Percentiles rank a stretch among this genome's conserved stretches.
phyloP scores from a whole-genome alignment of 208 protist genomes.

The Trypanosomatidae sp. region DNA sequence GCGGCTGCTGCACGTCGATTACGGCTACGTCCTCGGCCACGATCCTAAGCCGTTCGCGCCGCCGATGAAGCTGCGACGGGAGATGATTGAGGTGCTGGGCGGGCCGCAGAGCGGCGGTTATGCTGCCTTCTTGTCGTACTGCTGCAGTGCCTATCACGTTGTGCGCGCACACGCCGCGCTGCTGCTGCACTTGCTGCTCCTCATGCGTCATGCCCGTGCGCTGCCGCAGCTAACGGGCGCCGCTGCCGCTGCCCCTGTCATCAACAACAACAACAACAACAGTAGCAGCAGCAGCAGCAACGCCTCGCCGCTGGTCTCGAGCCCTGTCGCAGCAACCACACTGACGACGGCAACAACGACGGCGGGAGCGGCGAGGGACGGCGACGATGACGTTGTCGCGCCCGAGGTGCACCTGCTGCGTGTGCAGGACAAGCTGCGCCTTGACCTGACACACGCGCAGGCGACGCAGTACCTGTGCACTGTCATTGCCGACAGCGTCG shows the following conservation, averaged over 20 bases:
- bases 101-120: slow-evolving; percentile 62
- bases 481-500: slow-evolving; percentile 90
- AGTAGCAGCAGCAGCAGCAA: no score
- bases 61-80: slow-evolving; percentile 93
- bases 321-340: not conserved
- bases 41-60: slow-evolving; percentile 96
- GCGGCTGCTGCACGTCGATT: slow-evolving; percentile 96
- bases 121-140: slow-evolving; percentile 76
- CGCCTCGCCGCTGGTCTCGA: no score
- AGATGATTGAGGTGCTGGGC: slow-evolving; percentile 84
- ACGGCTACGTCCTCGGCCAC: slow-evolving; percentile 95
- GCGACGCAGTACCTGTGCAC: slow-evolving; percentile 88
- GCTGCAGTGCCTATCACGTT: slow-evolving; percentile 93
- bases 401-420: slow-evolving; percentile 55
- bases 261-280: no score
- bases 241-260: no score
- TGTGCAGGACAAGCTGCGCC: slow-evolving; percentile 89
- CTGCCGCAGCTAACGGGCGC: slow-evolving; percentile 54
- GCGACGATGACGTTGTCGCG: no score
- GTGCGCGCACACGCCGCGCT: slow-evolving; percentile 89
- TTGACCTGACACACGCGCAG: slow-evolving; percentile 88
- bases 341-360: slow-evolving; percentile 3
- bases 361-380: no score
- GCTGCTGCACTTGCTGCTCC: slow-evolving; percentile 89
- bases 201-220: slow-evolving; percentile 85